These are phyloP conservation scores for Helichrysum umbraculigerum DNA, from an alignment of 129 eudicot genomes.

Conservation along the genomic window DNA sequence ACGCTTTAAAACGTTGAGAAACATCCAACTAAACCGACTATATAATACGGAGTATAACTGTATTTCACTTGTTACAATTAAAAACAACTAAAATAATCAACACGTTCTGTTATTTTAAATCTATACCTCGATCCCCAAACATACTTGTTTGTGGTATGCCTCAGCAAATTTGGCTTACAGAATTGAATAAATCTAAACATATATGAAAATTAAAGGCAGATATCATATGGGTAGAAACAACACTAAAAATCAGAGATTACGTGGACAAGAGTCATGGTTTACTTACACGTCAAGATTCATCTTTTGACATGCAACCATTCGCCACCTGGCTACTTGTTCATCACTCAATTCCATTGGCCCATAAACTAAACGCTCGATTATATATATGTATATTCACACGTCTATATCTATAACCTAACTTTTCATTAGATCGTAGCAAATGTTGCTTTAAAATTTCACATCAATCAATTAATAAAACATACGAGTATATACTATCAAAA, in stretches of 20 bases:
- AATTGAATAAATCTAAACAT: not conserved
- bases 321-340: not conserved
- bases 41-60: no score
- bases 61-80: not conserved
- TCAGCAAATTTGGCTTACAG: not conserved
- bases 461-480: no score
- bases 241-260: not conserved
- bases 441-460: not conserved
- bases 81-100: not conserved
- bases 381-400: not conserved
- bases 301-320: not conserved
- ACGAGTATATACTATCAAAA: not conserved
- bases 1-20: no score
- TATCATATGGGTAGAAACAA: not conserved
- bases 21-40: no score
- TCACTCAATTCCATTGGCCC: not conserved
- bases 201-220: not conserved
- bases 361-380: no score
- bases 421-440: not conserved
- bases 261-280: not conserved
- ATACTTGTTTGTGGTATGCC: not conserved
- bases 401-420: not conserved
- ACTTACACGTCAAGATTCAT: slow-evolving; percentile 5
- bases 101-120: no score
- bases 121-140: not conserved